phyloP scores from a whole-genome alignment of 2,329 filamentous ascomycete genomes.

The Colletotrichum gigasporum region DNA sequence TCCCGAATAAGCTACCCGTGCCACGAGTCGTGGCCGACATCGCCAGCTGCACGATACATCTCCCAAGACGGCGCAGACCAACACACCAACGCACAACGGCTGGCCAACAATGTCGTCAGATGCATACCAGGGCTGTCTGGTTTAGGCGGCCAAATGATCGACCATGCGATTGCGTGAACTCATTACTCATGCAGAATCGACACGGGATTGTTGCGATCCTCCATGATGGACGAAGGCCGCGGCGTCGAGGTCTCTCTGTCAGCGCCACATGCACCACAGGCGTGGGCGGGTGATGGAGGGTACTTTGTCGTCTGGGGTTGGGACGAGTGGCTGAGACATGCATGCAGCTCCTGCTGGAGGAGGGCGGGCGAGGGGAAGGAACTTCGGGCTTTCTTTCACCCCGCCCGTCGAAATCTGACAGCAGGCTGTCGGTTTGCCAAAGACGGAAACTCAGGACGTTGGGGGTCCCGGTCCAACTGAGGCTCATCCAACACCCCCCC shows the following conservation, averaged over 20 bases:
- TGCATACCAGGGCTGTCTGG: too few species aligned
- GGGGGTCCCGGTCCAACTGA: background rate
- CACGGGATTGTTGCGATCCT: background rate
- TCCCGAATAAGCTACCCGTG: background rate
- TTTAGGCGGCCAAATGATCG: background rate
- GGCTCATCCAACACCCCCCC: constrained; percentile 10
- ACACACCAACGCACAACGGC: too few species aligned
- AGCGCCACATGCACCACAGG: background rate
- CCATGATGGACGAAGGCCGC: background rate
- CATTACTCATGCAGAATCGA: background rate
- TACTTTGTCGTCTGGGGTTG: background rate
- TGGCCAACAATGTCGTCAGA: too few species aligned
- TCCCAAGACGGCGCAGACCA: too few species aligned
- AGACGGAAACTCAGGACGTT: constrained; percentile 9
- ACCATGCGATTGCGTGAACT: background rate
- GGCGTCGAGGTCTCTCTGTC: background rate
- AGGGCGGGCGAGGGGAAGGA: background rate
- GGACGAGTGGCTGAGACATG: constrained; percentile 25
- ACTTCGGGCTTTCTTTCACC: background rate
- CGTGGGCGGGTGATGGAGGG: too few species aligned
- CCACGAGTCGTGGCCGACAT: background rate
- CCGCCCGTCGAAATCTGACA: constrained; percentile 14
- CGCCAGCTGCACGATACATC: background rate
- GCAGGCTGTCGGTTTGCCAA: constrained; percentile 20
- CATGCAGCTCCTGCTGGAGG: constrained; percentile 5